Conservation (phyloP, 371 early-diverging fungal species). For the Apophysomyces trapeziformis region DNA sequence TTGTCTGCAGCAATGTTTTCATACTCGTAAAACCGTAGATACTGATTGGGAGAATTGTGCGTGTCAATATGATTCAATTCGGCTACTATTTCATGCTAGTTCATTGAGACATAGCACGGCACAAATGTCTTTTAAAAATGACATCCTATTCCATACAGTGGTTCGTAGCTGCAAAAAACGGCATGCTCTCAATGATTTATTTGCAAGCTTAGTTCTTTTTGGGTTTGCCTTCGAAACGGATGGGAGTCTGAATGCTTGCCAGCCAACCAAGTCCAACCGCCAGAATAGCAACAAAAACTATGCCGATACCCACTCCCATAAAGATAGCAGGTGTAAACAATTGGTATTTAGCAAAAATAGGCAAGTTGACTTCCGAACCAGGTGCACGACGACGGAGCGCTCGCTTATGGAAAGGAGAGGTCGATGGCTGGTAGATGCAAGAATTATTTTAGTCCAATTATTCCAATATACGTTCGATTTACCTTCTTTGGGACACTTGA, state of each 20-base stretch:
- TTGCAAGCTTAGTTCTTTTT: conserved; percentile 39
- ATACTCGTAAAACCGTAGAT: no score
- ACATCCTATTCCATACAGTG: not conserved
- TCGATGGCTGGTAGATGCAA: not conserved
- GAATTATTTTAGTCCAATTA: not conserved
- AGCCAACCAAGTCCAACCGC: conserved; percentile 52
- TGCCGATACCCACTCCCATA: conserved; percentile 46
- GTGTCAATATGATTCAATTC: no score
- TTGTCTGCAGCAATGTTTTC: no score
- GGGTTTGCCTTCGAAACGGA: conserved; percentile 50
- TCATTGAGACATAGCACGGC: no score
- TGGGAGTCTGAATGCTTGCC: conserved; percentile 49
- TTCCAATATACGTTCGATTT: not conserved
- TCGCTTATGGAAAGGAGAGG: conserved; percentile 17
- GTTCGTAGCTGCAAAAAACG: no score
- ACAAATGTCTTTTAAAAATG: no score
- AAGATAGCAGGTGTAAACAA: conserved; percentile 54
- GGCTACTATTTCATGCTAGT: no score
- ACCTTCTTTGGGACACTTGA: conserved; percentile 43
- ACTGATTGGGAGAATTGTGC: no score
- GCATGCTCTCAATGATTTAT: not conserved
- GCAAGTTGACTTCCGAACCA: conserved; percentile 18
- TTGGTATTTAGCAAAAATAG: conserved; percentile 57
- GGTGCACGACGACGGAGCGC: conserved; percentile 40
- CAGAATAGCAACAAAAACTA: conserved; percentile 44